phyloP scores from a whole-genome alignment of 768 basidiomycete species.

The Lyophyllum decastes region DNA sequence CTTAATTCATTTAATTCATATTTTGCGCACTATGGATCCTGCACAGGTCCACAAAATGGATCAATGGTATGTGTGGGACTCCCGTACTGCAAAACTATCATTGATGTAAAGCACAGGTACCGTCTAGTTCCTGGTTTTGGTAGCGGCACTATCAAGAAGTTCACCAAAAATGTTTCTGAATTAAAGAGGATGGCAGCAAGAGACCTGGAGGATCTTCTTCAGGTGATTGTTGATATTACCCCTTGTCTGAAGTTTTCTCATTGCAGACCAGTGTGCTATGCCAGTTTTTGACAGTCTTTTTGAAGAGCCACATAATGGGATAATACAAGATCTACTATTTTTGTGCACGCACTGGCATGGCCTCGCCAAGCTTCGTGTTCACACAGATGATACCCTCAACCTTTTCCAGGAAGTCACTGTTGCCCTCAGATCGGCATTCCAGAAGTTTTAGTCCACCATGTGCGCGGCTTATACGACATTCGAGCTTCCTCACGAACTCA shows the following conservation, averaged over 20 bases:
- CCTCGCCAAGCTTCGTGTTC: constrained; percentile 22
- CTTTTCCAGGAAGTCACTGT: background rate
- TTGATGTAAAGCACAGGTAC: background rate
- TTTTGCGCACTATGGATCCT: constrained; percentile 1
- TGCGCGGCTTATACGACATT: constrained; percentile 10
- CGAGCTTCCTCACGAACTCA: constrained; percentile 9
- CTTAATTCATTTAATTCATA: constrained; percentile 27
- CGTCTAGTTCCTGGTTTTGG: constrained; percentile 11
- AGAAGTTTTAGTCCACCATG: constrained; percentile 1
- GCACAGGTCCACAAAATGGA: background rate
- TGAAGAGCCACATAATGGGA: constrained; percentile 9
- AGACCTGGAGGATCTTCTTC: constrained; percentile 32
- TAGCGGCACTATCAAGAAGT: constrained; percentile 23
- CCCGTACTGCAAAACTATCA: background rate
- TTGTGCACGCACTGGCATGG: too few relatives aligned
- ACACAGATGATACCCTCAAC: constrained; percentile 10
- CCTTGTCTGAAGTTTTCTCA: background rate
- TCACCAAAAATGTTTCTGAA: constrained; percentile 23
- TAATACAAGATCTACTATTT: too few relatives aligned
- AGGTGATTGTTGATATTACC: constrained; percentile 18
- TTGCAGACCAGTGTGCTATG: constrained; percentile 12
- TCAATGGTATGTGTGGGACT: background rate
- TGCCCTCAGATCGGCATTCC: constrained; percentile 3
- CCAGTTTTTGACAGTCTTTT: constrained; percentile 12
- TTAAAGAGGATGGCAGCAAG: constrained; percentile 24